These are phyloP conservation scores for Platismatia glauca DNA, from an alignment of 495 filamentous ascomycete species.

Conservation along the genomic window DNA sequence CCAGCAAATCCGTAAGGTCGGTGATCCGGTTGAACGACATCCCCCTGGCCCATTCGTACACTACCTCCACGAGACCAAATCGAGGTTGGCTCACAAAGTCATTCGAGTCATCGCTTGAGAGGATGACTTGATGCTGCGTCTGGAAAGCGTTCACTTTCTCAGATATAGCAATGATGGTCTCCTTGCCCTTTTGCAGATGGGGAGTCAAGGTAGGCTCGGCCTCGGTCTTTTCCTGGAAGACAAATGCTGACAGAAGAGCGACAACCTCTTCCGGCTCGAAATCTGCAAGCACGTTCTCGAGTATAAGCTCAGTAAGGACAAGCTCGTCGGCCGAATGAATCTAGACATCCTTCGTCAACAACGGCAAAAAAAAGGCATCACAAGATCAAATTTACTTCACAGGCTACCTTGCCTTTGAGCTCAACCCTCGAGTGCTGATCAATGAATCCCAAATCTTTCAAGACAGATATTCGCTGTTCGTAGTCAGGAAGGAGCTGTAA, in stretches of 20 bases:
- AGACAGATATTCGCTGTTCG: conserved; percentile 83
- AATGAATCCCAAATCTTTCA: conserved; percentile 84
- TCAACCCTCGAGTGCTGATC: conserved; percentile 76
- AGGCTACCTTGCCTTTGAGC: conserved; percentile 96
- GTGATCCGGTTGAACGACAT: conserved; percentile 99
- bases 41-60: conserved; percentile 95
- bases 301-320: conserved; percentile 90
- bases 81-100: conserved; percentile 81
- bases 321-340: conserved; percentile 96
- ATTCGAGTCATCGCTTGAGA: conserved; percentile 78
- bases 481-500: conserved; percentile 96
- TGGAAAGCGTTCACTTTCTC: conserved; percentile 87
- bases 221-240: conserved; percentile 98
- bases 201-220: conserved; percentile 73
- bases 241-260: conserved; percentile 85
- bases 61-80: conserved; percentile 92
- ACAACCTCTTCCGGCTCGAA: conserved; percentile 97
- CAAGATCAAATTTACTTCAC: conserved; percentile 48
- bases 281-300: conserved; percentile 91
- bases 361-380: not conserved
- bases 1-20: conserved; percentile 89
- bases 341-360: conserved; percentile 25
- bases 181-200: conserved; percentile 72
- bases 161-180: conserved; percentile 76
- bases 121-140: conserved; percentile 79